Percentiles rank a stretch among this genome's conserved stretches.
phyloP scores from a whole-genome alignment of 2,329 filamentous ascomycete genomes.

The Exophiala sp. region DNA sequence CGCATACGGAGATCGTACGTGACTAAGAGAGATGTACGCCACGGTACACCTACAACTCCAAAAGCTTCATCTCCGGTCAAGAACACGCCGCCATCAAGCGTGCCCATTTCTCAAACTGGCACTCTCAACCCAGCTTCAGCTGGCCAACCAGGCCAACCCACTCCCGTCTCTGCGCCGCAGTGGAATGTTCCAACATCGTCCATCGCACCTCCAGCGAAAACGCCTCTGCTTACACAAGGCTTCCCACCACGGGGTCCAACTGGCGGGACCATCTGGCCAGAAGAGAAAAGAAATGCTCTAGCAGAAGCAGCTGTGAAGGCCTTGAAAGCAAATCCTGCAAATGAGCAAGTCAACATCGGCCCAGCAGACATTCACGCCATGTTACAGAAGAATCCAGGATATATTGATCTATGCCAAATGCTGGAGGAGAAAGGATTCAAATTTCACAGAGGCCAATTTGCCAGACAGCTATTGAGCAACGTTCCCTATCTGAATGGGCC shows the following conservation, averaged over 20 bases:
- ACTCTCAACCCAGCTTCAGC: neutral
- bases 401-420: constrained; percentile 53
- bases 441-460: constrained; percentile 53
- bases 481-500: constrained; percentile 30
- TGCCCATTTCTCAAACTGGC: neutral
- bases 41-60: neutral
- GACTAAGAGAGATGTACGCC: neutral
- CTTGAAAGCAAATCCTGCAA: constrained; percentile 43
- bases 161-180: neutral
- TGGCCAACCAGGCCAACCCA: neutral
- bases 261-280: constrained; percentile 48
- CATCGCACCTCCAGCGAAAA: neutral
- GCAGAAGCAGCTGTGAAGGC: constrained; percentile 49
- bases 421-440: constrained; percentile 49
- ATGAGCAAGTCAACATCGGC: constrained; percentile 38
- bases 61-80: neutral
- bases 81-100: neutral
- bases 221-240: constrained; percentile 9
- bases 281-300: constrained; percentile 46
- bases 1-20: constrained; percentile 19
- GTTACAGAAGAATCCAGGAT: constrained; percentile 53
- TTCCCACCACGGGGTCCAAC: constrained; percentile 1
- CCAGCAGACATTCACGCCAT: constrained; percentile 44
- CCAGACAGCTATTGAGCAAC: constrained; percentile 44
- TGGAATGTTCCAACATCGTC: neutral